Evolutionary conservation across 2,329 filamentous ascomycete species (phyloP).

Genomic region (Whalleya microplaca): DNA sequence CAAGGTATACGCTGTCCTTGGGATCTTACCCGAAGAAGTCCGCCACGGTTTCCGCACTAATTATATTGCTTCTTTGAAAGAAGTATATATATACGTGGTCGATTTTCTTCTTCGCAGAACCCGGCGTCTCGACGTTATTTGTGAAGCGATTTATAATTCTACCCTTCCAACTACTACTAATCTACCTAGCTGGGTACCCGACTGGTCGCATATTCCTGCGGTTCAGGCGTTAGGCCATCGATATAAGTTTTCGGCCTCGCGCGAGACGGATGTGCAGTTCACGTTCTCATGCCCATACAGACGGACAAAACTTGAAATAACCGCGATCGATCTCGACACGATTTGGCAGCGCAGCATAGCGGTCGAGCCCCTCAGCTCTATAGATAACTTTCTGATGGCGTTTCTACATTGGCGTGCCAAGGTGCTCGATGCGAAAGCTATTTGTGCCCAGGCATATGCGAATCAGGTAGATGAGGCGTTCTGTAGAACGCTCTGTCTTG

Average conservation of each 20-base stretch:
- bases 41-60: conserved; percentile 35
- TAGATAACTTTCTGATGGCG: conserved; percentile 40
- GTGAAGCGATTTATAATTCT: conserved; percentile 39
- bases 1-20: conserved; percentile 42
- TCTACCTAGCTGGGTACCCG: conserved; percentile 41
- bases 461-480: too few relatives aligned
- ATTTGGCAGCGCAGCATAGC: conserved; percentile 31
- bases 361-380: conserved; percentile 33
- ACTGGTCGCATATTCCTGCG: conserved; percentile 39
- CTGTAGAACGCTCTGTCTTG: too few relatives aligned
- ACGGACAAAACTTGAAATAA: conserved; percentile 34
- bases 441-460: too few relatives aligned
- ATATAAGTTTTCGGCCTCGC: conserved; percentile 28
- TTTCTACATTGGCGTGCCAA: conserved; percentile 40
- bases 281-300: conserved; percentile 30
- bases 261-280: conserved; percentile 22
- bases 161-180: conserved; percentile 27
- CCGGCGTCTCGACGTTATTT: conserved; percentile 38
- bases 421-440: too few relatives aligned
- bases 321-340: conserved; percentile 36
- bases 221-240: conserved; percentile 19
- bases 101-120: conserved; percentile 35
- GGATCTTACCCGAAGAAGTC: conserved; percentile 34
- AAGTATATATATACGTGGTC: conserved; percentile 41
- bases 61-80: conserved; percentile 37